Conservation (phyloP, 805 yeast genomes). For the Candida cerambycidarum region DNA sequence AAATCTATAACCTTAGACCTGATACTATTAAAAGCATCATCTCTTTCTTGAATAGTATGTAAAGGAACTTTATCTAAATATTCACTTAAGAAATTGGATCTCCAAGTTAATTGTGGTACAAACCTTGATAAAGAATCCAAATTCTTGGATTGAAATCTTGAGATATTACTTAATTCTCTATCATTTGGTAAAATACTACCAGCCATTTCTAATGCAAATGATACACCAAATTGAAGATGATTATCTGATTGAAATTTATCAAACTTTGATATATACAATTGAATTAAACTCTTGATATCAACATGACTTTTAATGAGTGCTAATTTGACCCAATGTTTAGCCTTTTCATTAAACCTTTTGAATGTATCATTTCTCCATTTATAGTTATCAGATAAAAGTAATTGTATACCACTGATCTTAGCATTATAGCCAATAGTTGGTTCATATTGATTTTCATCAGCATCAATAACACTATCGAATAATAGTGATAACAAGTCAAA, state of each 20-base stretch:
- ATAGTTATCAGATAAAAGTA: conserved; percentile 71
- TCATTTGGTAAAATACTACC: conserved; percentile 68
- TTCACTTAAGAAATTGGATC: conserved; percentile 42
- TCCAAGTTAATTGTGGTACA: conserved; percentile 76
- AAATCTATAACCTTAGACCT: conserved; percentile 23
- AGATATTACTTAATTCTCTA: conserved; percentile 57
- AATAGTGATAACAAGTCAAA: conserved; percentile 77
- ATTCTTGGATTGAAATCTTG: conserved; percentile 33
- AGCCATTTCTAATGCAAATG: conserved; percentile 89
- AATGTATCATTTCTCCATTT: conserved; percentile 73
- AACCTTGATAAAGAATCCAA: conserved; percentile 69
- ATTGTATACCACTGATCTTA: conserved; percentile 43
- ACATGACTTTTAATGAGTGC: conserved; percentile 59
- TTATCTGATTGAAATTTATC: conserved; percentile 26
- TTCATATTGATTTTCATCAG: conserved; percentile 79
- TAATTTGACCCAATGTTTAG: conserved; percentile 65
- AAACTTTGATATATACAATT: conserved; percentile 62
- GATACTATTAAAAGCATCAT: conserved; percentile 26
- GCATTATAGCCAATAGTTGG: conserved; percentile 70
- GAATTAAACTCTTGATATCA: conserved; percentile 78
- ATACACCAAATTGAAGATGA: conserved; percentile 70
- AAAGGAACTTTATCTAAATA: conserved; percentile 30
- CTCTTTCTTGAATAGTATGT: conserved; percentile 25
- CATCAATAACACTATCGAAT: conserved; percentile 79
- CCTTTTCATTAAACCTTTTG: conserved; percentile 53